These are phyloP conservation scores for Erysimum cheiranthoides DNA, from an alignment of 345 rosid species.

Conservation along the genomic window DNA sequence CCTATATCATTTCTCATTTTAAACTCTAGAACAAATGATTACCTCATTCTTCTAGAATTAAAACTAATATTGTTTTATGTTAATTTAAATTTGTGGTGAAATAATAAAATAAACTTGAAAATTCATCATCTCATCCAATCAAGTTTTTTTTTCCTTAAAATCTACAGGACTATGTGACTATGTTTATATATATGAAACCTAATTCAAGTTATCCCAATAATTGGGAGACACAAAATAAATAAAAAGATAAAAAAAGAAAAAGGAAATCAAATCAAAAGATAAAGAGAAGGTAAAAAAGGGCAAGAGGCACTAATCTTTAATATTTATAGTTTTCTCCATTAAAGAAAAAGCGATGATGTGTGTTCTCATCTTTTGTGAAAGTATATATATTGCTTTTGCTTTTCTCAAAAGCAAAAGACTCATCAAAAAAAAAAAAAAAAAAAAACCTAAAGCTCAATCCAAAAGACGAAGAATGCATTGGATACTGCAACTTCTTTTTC, in stretches of 20 bases:
- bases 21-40: neutral
- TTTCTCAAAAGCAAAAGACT: conserved; percentile 40
- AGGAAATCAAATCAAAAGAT: conserved; percentile 25
- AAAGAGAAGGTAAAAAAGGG: conserved; percentile 40
- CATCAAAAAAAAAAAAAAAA: neutral
- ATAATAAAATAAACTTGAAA: neutral
- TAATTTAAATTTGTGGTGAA: neutral
- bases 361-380: conserved; percentile 50
- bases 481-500: conserved; percentile 46
- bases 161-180: conserved; percentile 4
- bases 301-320: conserved; percentile 40
- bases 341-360: conserved; percentile 48
- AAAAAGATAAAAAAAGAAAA: neutral
- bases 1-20: neutral
- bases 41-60: neutral
- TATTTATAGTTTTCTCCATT: conserved; percentile 38
- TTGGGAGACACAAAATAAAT: conserved; percentile 28
- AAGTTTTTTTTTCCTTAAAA: conserved; percentile 5
- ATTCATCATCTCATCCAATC: neutral
- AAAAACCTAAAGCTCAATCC: conserved; percentile 39
- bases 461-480: conserved; percentile 48
- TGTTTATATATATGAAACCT: conserved; percentile 22
- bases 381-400: conserved; percentile 49
- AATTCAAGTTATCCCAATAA: conserved; percentile 38
- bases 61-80: neutral